Evolutionary conservation across 2,329 filamentous ascomycete species (phyloP), one percentile per base, ranked within the genome.

Genomic region (Aureobasidium lini): DNA sequence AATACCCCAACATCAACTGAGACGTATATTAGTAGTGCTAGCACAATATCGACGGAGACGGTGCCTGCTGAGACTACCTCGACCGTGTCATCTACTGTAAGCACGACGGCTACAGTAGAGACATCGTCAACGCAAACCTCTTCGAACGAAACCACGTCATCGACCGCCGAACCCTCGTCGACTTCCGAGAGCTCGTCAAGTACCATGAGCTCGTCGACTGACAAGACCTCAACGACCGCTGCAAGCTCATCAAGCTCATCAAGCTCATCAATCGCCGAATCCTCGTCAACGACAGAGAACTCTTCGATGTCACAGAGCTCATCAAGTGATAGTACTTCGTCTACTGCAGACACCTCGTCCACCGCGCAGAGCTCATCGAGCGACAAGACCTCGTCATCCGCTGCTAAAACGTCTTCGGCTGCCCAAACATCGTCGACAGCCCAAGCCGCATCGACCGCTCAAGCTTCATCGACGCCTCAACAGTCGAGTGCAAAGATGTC

Each of bases 281-380:
- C 34, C 28, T 39, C 46, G 13, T 59, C 43, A 3, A 6, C 56
- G 5, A 48, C 6, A 6, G 16, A 32, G 29, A 57, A 40, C 31
- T 43, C 52, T 9, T 53, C 36, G 86, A 86, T 66, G 89, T 84
- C 61, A 90, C 90, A 28, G 91, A 96, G 65, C 88, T 94, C 72
- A 88, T 95, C 62, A 87, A 90, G 70, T 42, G 39, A 18, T 16
- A 18, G 4, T 8, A 5, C 1, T 6, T 40, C 42, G 18, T 44
- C 42, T 10, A 11, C 18, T 13, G 16, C 42, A 8, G 34, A 2
- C 10, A 1, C 6, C 11, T 40, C 42, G 18, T 44, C 42, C 18
- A 11, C 18, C 23, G 16, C 42, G 7, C 16, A 28, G 23, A 44
- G 11, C 5, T 44, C 16, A 18, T 44, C 23, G 16, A 40, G 11